These are phyloP conservation scores for Claviceps spartinae DNA, from an alignment of 2,329 filamentous ascomycete genomes.

Conservation along the genomic window DNA sequence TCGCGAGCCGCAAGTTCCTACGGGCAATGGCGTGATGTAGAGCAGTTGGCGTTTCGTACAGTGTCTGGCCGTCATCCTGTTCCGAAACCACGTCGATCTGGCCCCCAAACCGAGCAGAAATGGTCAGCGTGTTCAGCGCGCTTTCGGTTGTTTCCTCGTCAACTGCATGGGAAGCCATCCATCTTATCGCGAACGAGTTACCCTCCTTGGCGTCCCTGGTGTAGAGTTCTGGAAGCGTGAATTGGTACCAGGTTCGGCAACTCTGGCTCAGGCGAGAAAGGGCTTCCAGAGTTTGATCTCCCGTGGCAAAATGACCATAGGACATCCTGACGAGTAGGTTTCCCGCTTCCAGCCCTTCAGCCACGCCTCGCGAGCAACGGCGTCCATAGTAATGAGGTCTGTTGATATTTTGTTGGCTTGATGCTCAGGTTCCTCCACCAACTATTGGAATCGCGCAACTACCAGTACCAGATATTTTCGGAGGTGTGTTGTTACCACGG, in stretches of 20 bases:
- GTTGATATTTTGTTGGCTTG: background rate
- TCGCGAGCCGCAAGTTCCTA: background rate
- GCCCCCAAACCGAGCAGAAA: background rate
- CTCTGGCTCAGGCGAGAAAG: background rate
- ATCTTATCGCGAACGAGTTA: conserved; percentile 1
- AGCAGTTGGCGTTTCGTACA: background rate
- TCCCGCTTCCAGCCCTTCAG: background rate
- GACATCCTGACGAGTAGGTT: background rate
- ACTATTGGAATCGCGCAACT: background rate
- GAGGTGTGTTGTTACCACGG: too few species aligned
- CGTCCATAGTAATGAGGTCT: conserved; percentile 22
- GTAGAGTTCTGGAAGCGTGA: background rate
- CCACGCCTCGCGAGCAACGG: conserved; percentile 11
- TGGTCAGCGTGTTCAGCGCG: background rate
- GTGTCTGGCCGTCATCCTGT: too few species aligned
- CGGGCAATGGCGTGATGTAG: background rate
- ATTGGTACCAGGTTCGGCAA: background rate
- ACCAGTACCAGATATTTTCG: too few species aligned
- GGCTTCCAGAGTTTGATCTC: background rate
- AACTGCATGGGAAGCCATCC: background rate
- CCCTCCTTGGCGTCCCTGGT: background rate
- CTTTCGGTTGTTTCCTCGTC: background rate
- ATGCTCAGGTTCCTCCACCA: background rate
- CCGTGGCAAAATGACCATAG: background rate
- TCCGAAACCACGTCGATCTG: background rate